Evolutionary conservation across 176 grass and related monocot genomes (phyloP), one percentile per base, ranked within the genome.

Genomic region (Triticum urartu): DNA sequence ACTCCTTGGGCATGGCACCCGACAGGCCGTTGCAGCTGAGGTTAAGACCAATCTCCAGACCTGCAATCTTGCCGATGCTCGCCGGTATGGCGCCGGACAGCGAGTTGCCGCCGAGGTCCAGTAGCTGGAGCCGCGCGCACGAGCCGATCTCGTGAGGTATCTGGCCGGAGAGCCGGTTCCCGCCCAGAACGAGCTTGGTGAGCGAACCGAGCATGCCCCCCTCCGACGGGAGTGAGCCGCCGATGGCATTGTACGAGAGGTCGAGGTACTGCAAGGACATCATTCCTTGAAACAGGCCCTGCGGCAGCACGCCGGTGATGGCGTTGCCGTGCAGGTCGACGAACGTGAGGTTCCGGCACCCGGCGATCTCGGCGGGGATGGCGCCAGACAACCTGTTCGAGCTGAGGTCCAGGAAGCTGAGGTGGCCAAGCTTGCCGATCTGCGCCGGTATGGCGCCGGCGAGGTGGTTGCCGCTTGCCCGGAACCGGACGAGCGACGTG

Each of bases 291-390:
- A 94, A 92, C 28, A 94, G 39, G 8, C 82, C 90, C 32, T 69
- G 77, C 3, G 91, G 92, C 8, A 97, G 69, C 54, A 69, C 87
- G 13, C 95, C 95, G 14, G 78, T 13, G 87, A 95, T 87, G 68
- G 79, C 87, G 24, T 97, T 97, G 82, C 84, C 89, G 78, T 94
- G 93, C 38, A 97, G 84, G 64, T 97, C 95, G 72, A 97, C 79
- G 79, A 97, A 94, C 20, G 92, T 92, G 45, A 97, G 92, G 81
- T 94, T 92, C 68, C 85, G 83, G 76, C 92, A 91, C 18, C 82
- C 95, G 7, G 91, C 79, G 56, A 97, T 71, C 64, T 93, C 87
- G 17, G 48, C 5, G 0, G 90, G 95, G 58, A 97, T 85, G 22
- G 64, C 28, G 4, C 92, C 91, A 1, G 92, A 87, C 15, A 97